Conservation (phyloP, 306 rosid genomes). For the Vachellia collinsii region DNA sequence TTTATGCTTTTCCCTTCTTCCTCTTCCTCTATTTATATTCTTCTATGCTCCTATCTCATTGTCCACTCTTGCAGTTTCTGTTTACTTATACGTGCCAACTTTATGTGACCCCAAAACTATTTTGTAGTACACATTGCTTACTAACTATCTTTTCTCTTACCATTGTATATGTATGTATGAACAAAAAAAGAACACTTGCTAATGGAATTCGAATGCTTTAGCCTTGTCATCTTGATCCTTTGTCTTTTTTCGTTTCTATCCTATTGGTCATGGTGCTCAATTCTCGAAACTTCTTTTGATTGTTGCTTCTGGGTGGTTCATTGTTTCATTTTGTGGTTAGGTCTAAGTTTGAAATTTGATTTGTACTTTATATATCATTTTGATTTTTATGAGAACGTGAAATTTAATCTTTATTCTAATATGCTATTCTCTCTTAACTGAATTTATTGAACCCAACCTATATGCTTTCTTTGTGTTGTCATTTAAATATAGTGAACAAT, state of each 20-base stretch:
- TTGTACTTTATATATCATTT: no score
- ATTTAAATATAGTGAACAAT: no score
- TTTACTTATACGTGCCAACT: slow-evolving; percentile 32
- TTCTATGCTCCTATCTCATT: slow-evolving; percentile 30
- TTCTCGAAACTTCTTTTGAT: background rate
- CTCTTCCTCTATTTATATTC: slow-evolving; percentile 35
- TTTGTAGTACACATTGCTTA: slow-evolving; percentile 16
- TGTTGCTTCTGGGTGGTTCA: background rate
- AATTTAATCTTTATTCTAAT: no score
- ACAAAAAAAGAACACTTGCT: background rate
- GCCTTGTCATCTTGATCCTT: slow-evolving; percentile 11
- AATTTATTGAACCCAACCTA: no score
- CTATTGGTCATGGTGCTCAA: slow-evolving; percentile 19
- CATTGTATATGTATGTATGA: background rate
- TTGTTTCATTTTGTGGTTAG: no score
- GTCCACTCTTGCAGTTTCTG: slow-evolving; percentile 16
- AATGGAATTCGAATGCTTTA: background rate
- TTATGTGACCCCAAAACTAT: slow-evolving; percentile 1
- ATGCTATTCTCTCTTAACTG: no score
- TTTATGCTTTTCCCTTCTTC: slow-evolving; percentile 29
- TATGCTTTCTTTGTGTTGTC: no score
- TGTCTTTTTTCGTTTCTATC: no score
- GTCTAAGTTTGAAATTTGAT: no score
- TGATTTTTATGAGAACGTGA: no score
- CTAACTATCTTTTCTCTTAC: background rate